Evolutionary conservation across 2,329 filamentous ascomycete genomes (phyloP), one percentile per base, ranked within the genome.

Genomic region (Fusarium austroafricanum): DNA sequence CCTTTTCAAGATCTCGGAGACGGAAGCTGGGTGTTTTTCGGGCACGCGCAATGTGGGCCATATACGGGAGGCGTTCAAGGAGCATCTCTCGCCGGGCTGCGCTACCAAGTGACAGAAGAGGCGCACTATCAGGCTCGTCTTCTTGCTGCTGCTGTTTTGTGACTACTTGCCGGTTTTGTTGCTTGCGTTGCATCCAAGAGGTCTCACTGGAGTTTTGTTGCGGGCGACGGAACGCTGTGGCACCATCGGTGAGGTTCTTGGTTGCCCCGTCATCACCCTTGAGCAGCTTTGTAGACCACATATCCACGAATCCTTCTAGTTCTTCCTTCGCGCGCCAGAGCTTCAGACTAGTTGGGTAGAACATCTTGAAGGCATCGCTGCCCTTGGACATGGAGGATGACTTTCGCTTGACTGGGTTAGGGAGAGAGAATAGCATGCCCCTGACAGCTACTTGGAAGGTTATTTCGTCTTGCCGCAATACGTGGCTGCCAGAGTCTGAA

Each of bases 401-500:
- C 83, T 84, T 85, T n/a, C 89, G 86, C 76, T 92, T 95, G 11
- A 99, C 96, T 0, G 95, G 95, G 71, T 87, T 87, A 3, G 96
- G 96, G 3, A 99, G 84, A 11, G 89, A 90, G 76, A 97, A 97
- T 1, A 97, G 80, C 49, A 98, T 80, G 1, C 96, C 96, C 14
- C 94, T 89, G 0, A 97, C 92, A 6, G 94, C 94, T 18, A 95
- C 90, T 69, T 99, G 93, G 68, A 97, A 98, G 23, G 92, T 90
- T 76, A 99, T 94, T 75, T 99, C 96, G 67, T 97, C 94, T 78
- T 98, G 95, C 9, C 94, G 90, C 11, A 98, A 81, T 15, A 90
- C 85, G 63, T 97, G 95, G 53, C 89, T 88, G 20, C 86, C 87
- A 1, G 85, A 83, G 76, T 90, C 83, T 80, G 79, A 83, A 73